A percentile compares a stretch with the other conserved stretches of the same genome.
These are phyloP conservation scores for Chrysanthemum seticuspe DNA, from an alignment of 129 eudicot species.

Conservation along the genomic window DNA sequence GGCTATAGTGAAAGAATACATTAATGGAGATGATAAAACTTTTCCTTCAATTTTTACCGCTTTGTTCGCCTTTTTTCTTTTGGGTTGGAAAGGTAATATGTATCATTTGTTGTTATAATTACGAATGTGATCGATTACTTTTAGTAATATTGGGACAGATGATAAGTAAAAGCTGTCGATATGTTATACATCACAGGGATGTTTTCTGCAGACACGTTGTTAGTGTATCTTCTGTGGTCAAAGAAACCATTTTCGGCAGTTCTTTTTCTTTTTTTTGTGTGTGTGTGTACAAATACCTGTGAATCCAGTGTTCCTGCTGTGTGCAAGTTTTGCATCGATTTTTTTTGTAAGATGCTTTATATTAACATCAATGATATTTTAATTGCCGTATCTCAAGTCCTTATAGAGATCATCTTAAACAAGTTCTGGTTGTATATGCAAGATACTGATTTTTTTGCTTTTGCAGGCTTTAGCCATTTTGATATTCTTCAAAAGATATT, in stretches of 20 bases:
- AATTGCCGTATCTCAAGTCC: not conserved
- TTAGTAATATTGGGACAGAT: slow-evolving; percentile 23
- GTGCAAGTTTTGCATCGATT: not conserved
- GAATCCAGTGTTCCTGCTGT: slow-evolving; percentile 19
- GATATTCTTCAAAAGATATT: too few species aligned
- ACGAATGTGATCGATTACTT: slow-evolving; percentile 1
- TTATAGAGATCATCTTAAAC: not conserved
- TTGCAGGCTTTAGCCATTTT: too few species aligned
- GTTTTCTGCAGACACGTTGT: slow-evolving; percentile 10
- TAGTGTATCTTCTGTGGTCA: slow-evolving; percentile 15
- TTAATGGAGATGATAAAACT: slow-evolving; percentile 2
- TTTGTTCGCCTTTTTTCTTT: not conserved
- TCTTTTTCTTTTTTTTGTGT: not conserved
- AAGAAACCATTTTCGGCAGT: slow-evolving; percentile 17
- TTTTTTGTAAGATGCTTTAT: not conserved
- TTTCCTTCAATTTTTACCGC: not conserved
- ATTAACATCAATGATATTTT: not conserved
- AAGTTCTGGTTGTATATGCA: too few species aligned
- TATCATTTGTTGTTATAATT: slow-evolving; percentile 21
- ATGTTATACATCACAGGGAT: slow-evolving; percentile 20
- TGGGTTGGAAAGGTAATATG: slow-evolving; percentile 25
- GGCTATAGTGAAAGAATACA: slow-evolving; percentile 16
- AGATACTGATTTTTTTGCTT: too few species aligned
- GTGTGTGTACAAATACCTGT: slow-evolving; percentile 13
- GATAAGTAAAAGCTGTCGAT: slow-evolving; percentile 15